Base-by-base conservation (phyloP, 2,329 filamentous ascomycete species). In the Nemania abortiva region DNA sequence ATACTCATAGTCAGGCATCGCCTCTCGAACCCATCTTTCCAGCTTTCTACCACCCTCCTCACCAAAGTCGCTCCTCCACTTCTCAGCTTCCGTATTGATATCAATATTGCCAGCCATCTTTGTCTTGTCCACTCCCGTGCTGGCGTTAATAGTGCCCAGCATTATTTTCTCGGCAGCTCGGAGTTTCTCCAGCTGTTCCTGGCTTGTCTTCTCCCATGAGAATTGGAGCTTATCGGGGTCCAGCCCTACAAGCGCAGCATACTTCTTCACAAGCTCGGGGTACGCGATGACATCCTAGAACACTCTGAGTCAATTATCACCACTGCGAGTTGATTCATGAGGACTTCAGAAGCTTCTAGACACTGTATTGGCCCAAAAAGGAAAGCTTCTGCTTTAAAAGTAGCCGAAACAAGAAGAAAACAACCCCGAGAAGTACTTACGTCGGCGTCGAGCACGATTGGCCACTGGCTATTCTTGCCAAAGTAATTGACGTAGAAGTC, bases 1-100 rank as follows among this genome's bases (percentile, higher is more conserved):
- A 29, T 72, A 71, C 37, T 72, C 69, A 47, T 72, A 72, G 24
- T 72, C 64, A 45, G 65, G 63, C 70, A 72, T 73, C 29, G 66
- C 65, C 6, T 55, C 59, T 11, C 65, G 56, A 27, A 73, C 71
- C 71, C 71, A 70, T 55, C 47, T 64, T 39, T 72, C 71, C 0
- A 73, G 59, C 31, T 73, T 73, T 20, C 15, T 58, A 2, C 69
- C 71, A 5, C 49, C 56, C 34, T 71, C 71, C 18, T 71, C 66
- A 2, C 71, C 71, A 42, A 73, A 73, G 22, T 73, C 71, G 6
- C 1, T 13, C 59, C 60, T 64, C 71, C 71, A 73, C 45, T 72
- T 72, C 13, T 57, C 63, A 6, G 70, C 66, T 56, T 73, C 71
- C 10, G 20, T 42, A 13, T 52, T 53, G n/a, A 73, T 66, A n/a